Conservation (phyloP, 1,139 yeast genomes). For the Hemisphaericaspora lyxosophila region DNA sequence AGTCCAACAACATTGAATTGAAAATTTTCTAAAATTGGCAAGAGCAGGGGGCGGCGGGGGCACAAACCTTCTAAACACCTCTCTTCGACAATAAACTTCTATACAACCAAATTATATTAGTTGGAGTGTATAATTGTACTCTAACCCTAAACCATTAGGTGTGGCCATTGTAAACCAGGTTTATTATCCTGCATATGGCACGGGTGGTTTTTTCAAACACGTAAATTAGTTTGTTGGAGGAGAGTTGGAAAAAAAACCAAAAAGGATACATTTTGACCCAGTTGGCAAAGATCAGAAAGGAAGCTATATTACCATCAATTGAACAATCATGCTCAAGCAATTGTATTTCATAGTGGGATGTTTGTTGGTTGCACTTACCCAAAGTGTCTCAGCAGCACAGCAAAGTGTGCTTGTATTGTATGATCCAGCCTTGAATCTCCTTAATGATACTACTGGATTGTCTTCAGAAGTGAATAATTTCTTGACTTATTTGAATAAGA, state of each 20-base stretch:
- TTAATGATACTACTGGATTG: conserved; percentile 18
- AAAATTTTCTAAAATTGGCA: no score
- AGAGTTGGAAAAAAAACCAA: not conserved
- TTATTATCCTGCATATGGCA: conserved; percentile 3
- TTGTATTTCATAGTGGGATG: conserved; percentile 10
- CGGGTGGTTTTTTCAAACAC: conserved; percentile 4
- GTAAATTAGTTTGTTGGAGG: conserved; percentile 1
- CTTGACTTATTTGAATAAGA: conserved; percentile 21
- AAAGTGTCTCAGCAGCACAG: conserved; percentile 10
- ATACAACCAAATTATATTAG: no score
- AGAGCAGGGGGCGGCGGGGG: no score
- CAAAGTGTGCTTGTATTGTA: conserved; percentile 31
- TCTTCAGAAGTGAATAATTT: conserved; percentile 22
- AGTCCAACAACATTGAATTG: no score
- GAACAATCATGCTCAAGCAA: conserved; percentile 9
- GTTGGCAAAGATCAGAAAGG: no score
- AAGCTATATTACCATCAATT: not conserved
- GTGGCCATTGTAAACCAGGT: no score
- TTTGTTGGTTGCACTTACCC: conserved; percentile 12
- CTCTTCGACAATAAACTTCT: no score
- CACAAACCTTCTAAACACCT: no score
- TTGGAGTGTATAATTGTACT: no score
- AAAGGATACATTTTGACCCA: no score
- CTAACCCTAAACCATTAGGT: no score
- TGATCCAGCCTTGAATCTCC: conserved; percentile 28